Percentiles rank a stretch among this genome's conserved stretches.
phyloP scores from a whole-genome alignment of 2,329 filamentous ascomycete species.

The Conoideocrella luteorostrata region DNA sequence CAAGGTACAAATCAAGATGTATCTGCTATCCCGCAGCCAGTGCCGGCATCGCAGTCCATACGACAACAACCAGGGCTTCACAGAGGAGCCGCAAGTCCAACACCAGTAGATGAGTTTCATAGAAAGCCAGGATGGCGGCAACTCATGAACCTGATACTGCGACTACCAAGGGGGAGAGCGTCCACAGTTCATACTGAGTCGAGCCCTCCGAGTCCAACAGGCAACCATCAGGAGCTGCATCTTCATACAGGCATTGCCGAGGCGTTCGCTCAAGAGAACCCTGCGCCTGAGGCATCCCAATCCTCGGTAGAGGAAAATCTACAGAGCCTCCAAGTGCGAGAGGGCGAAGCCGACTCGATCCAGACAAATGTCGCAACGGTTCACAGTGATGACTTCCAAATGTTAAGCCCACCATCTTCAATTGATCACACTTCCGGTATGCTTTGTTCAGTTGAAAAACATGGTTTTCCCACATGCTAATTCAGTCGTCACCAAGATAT shows the following conservation, averaged over 20 bases:
- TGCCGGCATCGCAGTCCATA: neutral
- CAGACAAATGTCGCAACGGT: slow-evolving; percentile 27
- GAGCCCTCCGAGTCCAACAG: slow-evolving; percentile 9
- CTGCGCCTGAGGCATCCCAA: too few species aligned
- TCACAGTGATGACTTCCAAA: slow-evolving; percentile 28
- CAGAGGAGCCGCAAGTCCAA: neutral
- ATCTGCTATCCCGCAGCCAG: neutral
- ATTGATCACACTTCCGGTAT: neutral
- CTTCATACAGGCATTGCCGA: too few species aligned
- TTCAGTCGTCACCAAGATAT: neutral
- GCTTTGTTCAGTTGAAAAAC: neutral
- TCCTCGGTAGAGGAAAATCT: too few species aligned
- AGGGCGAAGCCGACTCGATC: slow-evolving; percentile 15
- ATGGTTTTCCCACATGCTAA: neutral
- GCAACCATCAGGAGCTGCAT: neutral
- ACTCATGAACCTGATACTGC: slow-evolving; percentile 19
- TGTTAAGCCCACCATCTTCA: slow-evolving; percentile 7
- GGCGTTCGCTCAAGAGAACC: neutral
- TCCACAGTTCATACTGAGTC: slow-evolving; percentile 29
- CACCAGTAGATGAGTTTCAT: neutral
- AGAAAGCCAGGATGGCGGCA: slow-evolving; percentile 22
- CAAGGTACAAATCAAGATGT: neutral
- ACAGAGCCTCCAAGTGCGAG: neutral
- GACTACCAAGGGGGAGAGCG: slow-evolving; percentile 25
- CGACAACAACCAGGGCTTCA: neutral